Evolutionary conservation across 163 green algal genomes (phyloP).

Genomic region (Prototheca stagnorum): DNA sequence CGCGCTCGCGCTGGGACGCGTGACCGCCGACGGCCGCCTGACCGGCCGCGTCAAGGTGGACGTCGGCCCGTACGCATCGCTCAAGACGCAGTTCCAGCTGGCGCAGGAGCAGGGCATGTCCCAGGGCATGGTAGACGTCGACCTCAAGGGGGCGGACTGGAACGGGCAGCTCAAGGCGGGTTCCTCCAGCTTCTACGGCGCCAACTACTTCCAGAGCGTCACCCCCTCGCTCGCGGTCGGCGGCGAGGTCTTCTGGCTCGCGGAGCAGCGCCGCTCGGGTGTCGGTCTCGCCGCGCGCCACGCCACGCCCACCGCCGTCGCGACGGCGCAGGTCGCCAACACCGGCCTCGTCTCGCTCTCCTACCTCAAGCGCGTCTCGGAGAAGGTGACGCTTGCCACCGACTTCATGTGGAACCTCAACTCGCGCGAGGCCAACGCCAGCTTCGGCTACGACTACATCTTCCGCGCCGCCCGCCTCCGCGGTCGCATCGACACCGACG

Average conservation of each 20-base stretch:
- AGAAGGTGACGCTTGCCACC: constrained; percentile 77
- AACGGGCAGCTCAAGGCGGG: constrained; percentile 89
- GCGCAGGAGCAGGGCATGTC: constrained; percentile 62
- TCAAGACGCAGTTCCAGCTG: constrained; percentile 79
- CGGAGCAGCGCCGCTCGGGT: constrained; percentile 53
- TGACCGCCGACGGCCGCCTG: constrained; percentile 54
- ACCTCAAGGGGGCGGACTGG: constrained; percentile 82
- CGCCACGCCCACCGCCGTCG: constrained; percentile 38
- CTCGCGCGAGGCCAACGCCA: constrained; percentile 63
- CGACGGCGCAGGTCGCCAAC: constrained; percentile 62
- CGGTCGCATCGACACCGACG: constrained; percentile 78
- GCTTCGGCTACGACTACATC: constrained; percentile 90
- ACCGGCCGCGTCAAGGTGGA: constrained; percentile 68
- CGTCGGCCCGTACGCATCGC: constrained; percentile 44
- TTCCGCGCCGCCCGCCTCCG: constrained; percentile 65
- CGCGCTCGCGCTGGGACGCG: constrained; percentile 52
- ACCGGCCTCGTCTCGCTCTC: constrained; percentile 79
- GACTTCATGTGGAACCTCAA: constrained; percentile 92
- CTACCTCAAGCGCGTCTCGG: constrained; percentile 77
- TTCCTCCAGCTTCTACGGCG: constrained; percentile 64
- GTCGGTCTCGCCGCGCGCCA: constrained; percentile 57
- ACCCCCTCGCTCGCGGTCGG: constrained; percentile 63
- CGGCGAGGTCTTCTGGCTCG: constrained; percentile 87
- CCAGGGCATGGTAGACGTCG: constrained; percentile 68
- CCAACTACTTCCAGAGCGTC: constrained; percentile 88